Evolutionary conservation across 805 yeast species (phyloP), one percentile per base, ranked within the genome.

Genomic region (Saitoella complicata): DNA sequence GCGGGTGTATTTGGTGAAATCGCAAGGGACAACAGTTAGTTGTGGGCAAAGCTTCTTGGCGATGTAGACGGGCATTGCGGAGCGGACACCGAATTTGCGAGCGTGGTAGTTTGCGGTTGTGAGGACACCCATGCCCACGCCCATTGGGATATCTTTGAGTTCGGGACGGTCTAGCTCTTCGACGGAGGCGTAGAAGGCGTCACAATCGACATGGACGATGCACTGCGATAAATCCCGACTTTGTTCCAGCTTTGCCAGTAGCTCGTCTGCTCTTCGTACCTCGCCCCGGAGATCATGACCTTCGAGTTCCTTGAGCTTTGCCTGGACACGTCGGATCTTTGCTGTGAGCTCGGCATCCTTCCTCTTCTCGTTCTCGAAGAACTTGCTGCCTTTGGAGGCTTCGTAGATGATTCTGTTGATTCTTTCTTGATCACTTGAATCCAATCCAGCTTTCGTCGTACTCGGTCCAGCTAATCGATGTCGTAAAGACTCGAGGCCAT

Each of bases 161-260:
- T n/a, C n/a, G n/a, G n/a, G n/a, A n/a, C n/a, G n/a, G n/a, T n/a
- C n/a, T n/a, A 78, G 62, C 6, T 84, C 73, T 0, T 95, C 83
- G 0, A 81, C 96, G 0, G 93, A 71, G 4, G 88, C 96, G 62
- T 88, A 91, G 55, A 91, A 91, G 50, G 95, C 86, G 59, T 91
- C 98, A 59, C 58, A 54, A 41, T 54, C 58, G 30, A 54, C 42
- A 44, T 54, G 58, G 5, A 53, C 58, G n/a, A 54, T 51, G 3
- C 41, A 42, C 31, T 47, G 53, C 9, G 51, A 38, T 11, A 54
- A 39, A 12, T 54, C 52, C 9, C 53, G 47, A n/a, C 45, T 32
- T 5, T 37, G 29, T 38, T 49, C 50, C 33, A 45, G 34, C 12
- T 42, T 43, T 11, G 37, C 11, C 7, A 54, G 39, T 8, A 10